A percentile compares a stretch with the other conserved stretches of the same genome.
phyloP scores from a whole-genome alignment of 2,329 filamentous ascomycete genomes.

The Lecanicillium sp. region DNA sequence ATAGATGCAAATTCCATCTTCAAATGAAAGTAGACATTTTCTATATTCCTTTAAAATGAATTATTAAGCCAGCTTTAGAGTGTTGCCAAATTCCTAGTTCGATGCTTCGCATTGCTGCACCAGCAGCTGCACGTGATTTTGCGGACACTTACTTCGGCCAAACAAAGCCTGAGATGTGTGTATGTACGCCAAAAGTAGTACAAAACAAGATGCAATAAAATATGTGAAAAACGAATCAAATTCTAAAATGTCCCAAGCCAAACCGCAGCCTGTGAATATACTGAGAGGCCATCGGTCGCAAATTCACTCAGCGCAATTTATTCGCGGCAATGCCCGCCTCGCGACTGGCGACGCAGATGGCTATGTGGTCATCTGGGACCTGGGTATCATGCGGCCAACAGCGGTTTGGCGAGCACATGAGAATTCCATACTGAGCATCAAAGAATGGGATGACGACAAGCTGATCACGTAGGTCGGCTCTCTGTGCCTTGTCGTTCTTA shows the following conservation, averaged over 20 bases:
- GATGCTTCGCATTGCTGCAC: no score
- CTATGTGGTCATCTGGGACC: constrained; percentile 79
- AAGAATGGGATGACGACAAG: constrained; percentile 60
- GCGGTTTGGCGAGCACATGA: constrained; percentile 84
- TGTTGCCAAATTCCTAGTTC: no score
- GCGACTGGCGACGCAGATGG: constrained; percentile 85
- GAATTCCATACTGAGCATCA: constrained; percentile 66
- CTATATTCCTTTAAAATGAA: no score
- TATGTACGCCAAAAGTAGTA: no score
- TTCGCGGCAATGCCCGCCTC: constrained; percentile 65
- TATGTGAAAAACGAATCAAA: no score
- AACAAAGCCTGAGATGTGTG: no score
- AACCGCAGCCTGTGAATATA: constrained; percentile 46
- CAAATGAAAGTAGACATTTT: no score
- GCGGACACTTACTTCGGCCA: no score
- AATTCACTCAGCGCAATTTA: constrained; percentile 69
- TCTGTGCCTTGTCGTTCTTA: neutral
- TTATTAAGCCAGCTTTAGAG: no score
- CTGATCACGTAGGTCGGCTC: constrained; percentile 66
- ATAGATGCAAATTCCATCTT: no score
- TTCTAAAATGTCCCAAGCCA: neutral
- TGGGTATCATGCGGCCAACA: constrained; percentile 69
- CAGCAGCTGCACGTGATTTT: no score
- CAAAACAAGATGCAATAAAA: no score
- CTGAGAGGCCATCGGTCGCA: constrained; percentile 78